phyloP scores from a whole-genome alignment of 805 yeast species.

The Pichia cabralensis region DNA sequence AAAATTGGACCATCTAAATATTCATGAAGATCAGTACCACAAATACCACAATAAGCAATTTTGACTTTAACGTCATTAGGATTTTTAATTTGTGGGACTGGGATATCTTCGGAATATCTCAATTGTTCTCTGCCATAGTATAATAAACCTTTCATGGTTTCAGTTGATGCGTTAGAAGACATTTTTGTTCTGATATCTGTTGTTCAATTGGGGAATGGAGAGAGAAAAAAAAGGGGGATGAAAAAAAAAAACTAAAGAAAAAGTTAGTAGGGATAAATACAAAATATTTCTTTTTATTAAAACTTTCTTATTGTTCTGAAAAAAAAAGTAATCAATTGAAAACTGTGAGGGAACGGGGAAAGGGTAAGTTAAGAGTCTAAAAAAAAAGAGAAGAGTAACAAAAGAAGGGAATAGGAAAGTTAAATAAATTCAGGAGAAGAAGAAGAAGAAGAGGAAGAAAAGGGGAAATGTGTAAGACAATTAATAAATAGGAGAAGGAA shows the following conservation, averaged over 20 bases:
- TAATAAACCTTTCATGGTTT: constrained; percentile 44
- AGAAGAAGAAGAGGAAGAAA: background rate
- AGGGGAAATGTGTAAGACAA: background rate
- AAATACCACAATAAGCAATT: constrained; percentile 45
- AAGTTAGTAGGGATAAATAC: no score
- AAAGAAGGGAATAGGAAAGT: background rate
- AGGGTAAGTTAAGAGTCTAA: background rate
- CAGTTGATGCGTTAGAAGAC: no score
- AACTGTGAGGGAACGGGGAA: background rate
- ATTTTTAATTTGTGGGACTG: constrained; percentile 18
- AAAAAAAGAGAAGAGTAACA: no score
- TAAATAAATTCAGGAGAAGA: background rate
- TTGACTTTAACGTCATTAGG: constrained; percentile 24
- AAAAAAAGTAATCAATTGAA: no score
- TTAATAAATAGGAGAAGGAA: no score
- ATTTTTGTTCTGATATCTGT: no score
- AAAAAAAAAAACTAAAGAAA: no score
- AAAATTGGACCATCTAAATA: constrained; percentile 50
- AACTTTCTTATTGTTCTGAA: no score
- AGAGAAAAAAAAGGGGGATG: no score
- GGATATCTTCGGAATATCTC: constrained; percentile 28
- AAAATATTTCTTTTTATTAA: no score
- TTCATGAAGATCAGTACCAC: constrained; percentile 56
- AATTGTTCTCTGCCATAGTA: constrained; percentile 37
- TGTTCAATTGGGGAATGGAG: no score